These are phyloP conservation scores for Dactylella cylindrospora DNA, from an alignment of 2,329 filamentous ascomycete species.

Conservation along the genomic window DNA sequence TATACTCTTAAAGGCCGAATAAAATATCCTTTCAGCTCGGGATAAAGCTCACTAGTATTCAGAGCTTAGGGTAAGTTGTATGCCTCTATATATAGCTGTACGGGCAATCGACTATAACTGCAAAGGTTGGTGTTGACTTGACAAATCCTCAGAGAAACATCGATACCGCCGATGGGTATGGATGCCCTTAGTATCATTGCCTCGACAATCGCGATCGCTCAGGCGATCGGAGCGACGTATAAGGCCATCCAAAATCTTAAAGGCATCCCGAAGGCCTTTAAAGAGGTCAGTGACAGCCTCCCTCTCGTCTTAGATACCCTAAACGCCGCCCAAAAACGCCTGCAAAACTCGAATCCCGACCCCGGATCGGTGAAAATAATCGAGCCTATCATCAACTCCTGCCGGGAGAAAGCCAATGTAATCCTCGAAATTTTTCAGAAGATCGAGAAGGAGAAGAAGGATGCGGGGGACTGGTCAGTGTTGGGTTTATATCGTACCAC, in stretches of 20 bases:
- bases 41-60: too few relatives aligned
- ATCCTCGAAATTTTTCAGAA: constrained; percentile 1
- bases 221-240: not conserved
- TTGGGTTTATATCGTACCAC: not conserved
- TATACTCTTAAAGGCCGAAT: too few relatives aligned
- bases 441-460: not conserved
- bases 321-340: not conserved
- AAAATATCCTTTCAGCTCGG: too few relatives aligned
- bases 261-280: not conserved
- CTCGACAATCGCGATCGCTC: constrained; percentile 1
- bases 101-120: too few relatives aligned
- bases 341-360: not conserved
- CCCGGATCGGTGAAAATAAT: not conserved
- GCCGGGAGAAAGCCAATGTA: not conserved
- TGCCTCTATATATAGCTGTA: too few relatives aligned
- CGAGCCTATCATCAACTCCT: not conserved
- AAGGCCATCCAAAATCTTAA: not conserved
- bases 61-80: too few relatives aligned
- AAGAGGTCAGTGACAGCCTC: constrained; percentile 1
- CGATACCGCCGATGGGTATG: too few relatives aligned
- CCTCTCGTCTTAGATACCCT: constrained; percentile 2
- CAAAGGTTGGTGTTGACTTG: too few relatives aligned
- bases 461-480: not conserved
- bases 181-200: constrained; percentile 2
- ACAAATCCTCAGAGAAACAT: too few relatives aligned